Conservation (phyloP, 805 yeast species). For the Tetrapisispora fleetii region DNA sequence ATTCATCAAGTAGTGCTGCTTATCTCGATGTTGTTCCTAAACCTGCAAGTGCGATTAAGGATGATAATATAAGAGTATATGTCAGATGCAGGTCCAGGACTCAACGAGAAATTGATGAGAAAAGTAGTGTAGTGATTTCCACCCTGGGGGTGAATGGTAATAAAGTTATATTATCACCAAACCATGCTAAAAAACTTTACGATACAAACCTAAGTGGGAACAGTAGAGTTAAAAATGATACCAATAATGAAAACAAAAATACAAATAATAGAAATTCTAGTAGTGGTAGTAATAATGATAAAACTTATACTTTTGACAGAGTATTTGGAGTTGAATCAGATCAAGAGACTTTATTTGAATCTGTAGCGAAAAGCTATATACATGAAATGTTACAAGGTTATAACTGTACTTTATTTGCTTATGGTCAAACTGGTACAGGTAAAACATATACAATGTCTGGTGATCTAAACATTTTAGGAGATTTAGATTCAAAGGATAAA, state of each 20-base stretch:
- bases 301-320: constrained; percentile 58
- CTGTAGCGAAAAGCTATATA: constrained; percentile 46
- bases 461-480: constrained; percentile 39
- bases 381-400: constrained; percentile 67
- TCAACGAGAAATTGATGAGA: constrained; percentile 44
- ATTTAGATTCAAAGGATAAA: constrained; percentile 17
- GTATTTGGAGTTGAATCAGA: constrained; percentile 77
- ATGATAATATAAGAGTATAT: constrained; percentile 40
- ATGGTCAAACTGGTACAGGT: constrained; percentile 87
- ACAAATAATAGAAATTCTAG: constrained; percentile 6
- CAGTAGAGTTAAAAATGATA: background rate
- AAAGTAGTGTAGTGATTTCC: constrained; percentile 46
- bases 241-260: background rate
- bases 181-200: constrained; percentile 1
- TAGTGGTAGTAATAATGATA: constrained; percentile 18
- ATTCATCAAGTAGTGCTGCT: background rate
- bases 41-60: background rate
- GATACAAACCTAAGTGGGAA: background rate
- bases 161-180: constrained; percentile 35
- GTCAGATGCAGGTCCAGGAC: constrained; percentile 50
- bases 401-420: constrained; percentile 73
- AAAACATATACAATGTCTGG: constrained; percentile 73
- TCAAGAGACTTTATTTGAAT: constrained; percentile 56
- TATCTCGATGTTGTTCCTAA: background rate
- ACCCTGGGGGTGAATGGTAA: constrained; percentile 37